These are phyloP conservation scores for Podila epicladia DNA, from an alignment of 192 early-diverging fungal genomes.

Conservation along the genomic window DNA sequence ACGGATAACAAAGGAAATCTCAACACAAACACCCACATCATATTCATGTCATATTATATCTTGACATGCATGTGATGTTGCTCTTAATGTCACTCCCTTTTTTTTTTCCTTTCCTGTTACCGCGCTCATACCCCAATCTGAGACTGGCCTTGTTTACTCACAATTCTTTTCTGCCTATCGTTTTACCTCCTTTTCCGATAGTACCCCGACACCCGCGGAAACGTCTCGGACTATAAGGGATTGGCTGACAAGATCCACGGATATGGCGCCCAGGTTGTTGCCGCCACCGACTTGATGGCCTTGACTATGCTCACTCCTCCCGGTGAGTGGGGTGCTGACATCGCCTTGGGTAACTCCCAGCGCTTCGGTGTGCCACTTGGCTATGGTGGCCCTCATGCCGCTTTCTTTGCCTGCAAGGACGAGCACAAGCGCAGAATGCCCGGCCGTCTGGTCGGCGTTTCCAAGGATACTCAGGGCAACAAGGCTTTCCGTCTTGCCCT, in stretches of 20 bases:
- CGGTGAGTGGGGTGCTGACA: conserved; percentile 97
- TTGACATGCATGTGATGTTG: no score
- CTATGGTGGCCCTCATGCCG: conserved; percentile 99
- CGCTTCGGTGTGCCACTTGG: conserved; percentile 99
- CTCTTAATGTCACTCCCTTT: neutral
- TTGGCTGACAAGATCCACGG: conserved; percentile 84
- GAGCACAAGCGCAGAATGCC: conserved; percentile 96
- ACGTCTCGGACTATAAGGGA: conserved; percentile 82
- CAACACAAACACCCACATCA: neutral
- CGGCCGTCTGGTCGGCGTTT: conserved; percentile 95
- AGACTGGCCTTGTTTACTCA: neutral
- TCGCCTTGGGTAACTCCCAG: conserved; percentile 97
- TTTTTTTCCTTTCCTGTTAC: neutral
- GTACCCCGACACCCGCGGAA: conserved; percentile 95
- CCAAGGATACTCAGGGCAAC: conserved; percentile 90
- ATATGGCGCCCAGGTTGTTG: conserved; percentile 86
- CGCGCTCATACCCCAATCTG: neutral
- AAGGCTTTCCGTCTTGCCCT: conserved; percentile 93
- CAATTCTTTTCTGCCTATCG: neutral
- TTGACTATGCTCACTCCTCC: conserved; percentile 92
- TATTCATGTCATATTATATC: no score
- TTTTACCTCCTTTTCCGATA: conserved; percentile 41
- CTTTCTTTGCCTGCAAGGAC: conserved; percentile 96
- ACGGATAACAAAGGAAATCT: neutral
- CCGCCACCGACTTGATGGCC: conserved; percentile 94